Conservation (phyloP, 441 rosid species). For the Arabidopsis lyrata region DNA sequence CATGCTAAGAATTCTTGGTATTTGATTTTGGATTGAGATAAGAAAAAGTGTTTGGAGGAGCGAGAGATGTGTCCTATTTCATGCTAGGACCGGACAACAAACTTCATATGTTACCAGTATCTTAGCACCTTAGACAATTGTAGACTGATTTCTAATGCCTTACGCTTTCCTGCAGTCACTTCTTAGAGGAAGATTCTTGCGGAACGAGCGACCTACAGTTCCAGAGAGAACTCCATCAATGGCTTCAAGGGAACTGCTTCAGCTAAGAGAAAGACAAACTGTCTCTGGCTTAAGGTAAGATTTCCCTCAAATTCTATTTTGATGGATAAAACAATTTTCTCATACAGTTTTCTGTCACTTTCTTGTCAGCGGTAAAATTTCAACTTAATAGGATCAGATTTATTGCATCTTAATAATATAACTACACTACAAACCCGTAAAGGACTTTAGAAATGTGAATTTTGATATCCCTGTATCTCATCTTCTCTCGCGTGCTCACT, state of each 20-base stretch:
- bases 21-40: constrained; percentile 14
- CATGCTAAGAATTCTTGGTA: neutral
- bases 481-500: neutral
- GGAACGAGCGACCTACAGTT: constrained; percentile 84
- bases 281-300: constrained; percentile 93
- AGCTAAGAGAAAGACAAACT: constrained; percentile 86
- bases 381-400: neutral
- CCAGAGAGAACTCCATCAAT: constrained; percentile 83
- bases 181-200: constrained; percentile 93
- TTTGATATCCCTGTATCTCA: constrained; percentile 11
- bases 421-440: neutral
- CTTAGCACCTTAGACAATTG: constrained; percentile 4
- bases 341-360: neutral
- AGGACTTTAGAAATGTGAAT: constrained; percentile 3
- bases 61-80: neutral
- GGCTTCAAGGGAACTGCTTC: constrained; percentile 88
- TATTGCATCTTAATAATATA: neutral
- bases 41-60: constrained; percentile 11
- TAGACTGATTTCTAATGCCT: constrained; percentile 37
- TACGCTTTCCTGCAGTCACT: constrained; percentile 66
- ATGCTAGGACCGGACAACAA: constrained; percentile 19
- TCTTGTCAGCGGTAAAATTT: constrained; percentile 17
- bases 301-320: neutral
- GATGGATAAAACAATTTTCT: neutral
- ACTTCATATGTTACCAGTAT: neutral